Evolutionary conservation across 1,284 basidiomycete genomes (phyloP).

Genomic region (Cystobasidium sp.): DNA sequence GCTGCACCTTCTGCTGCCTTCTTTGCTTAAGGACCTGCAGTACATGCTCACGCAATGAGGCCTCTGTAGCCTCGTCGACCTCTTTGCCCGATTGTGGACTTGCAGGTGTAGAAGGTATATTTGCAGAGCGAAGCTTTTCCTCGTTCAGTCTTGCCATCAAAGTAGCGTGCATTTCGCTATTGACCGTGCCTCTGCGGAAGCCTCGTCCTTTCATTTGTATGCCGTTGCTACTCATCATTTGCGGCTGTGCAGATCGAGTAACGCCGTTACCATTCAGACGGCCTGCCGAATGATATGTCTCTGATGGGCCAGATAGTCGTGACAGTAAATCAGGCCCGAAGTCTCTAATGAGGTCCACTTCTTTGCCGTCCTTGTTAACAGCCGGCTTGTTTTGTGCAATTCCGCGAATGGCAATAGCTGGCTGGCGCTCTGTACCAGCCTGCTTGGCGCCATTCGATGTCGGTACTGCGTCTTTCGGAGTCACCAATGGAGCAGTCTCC

Average conservation of each 20-base stretch:
- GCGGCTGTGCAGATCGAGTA: background rate
- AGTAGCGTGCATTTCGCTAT: constrained; percentile 14
- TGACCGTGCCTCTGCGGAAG: constrained; percentile 12
- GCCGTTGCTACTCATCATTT: background rate
- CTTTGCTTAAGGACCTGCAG: constrained; percentile 28
- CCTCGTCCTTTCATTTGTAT: constrained; percentile 26
- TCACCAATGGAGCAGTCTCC: background rate
- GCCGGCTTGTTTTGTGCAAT: background rate
- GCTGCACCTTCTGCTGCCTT: background rate
- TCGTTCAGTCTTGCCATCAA: constrained; percentile 21
- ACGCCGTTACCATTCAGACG: background rate
- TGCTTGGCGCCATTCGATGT: background rate
- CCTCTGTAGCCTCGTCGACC: constrained; percentile 21
- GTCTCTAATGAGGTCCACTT: constrained; percentile 24
- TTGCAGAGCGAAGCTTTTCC: constrained; percentile 2
- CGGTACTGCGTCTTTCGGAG: background rate
- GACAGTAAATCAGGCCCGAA: constrained; percentile 24
- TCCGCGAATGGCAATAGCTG: constrained; percentile 10
- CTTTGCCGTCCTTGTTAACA: background rate
- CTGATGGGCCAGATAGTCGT: constrained; percentile 3
- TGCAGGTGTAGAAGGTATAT: background rate
- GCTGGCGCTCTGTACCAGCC: background rate
- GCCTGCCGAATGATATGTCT: background rate
- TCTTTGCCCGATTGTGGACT: background rate
- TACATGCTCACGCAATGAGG: constrained; percentile 22